phyloP scores from a whole-genome alignment of 1,139 yeast species.

The Entelexis sorbosivorans region DNA sequence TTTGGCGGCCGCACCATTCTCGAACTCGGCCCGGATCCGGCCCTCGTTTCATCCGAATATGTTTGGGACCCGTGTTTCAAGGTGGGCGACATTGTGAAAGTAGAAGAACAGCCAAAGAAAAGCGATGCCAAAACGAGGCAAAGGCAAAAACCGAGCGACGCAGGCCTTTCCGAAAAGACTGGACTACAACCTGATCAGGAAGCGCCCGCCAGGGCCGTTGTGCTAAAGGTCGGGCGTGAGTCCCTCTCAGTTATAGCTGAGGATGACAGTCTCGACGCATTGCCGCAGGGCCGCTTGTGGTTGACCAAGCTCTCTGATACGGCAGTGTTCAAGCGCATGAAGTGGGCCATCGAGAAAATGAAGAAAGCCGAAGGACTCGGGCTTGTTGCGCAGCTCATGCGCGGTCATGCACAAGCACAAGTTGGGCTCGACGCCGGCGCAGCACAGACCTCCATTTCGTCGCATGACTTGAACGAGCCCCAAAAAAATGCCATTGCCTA shows the following conservation, averaged over 20 bases:
- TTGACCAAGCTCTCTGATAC: slow-evolving; percentile 33
- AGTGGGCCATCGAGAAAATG: slow-evolving; percentile 54
- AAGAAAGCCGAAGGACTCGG: slow-evolving; percentile 33
- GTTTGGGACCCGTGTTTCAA: slow-evolving; percentile 46
- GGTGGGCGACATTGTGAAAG: slow-evolving; percentile 57
- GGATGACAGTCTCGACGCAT: slow-evolving; percentile 28
- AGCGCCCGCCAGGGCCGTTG: slow-evolving; percentile 38
- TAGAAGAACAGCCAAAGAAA: slow-evolving; percentile 24
- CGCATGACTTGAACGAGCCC: slow-evolving; percentile 47
- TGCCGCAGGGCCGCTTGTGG: slow-evolving; percentile 31
- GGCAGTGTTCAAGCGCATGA: slow-evolving; percentile 58
- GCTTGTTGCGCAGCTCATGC: slow-evolving; percentile 8
- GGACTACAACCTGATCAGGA: slow-evolving; percentile 23
- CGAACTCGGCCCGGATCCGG: slow-evolving; percentile 55
- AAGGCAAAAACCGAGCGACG: slow-evolving; percentile 21
- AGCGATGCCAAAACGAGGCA: slow-evolving; percentile 8
- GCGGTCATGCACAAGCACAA: slow-evolving; percentile 30
- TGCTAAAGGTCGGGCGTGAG: slow-evolving; percentile 40
- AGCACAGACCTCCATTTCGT: slow-evolving; percentile 36
- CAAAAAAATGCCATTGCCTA: slow-evolving; percentile 57
- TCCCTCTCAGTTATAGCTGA: slow-evolving; percentile 52
- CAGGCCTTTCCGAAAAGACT: too few species aligned
- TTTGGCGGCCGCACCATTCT: slow-evolving; percentile 65
- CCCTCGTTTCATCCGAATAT: slow-evolving; percentile 32
- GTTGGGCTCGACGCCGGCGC: slow-evolving; percentile 6